Base-by-base conservation (phyloP, 768 basidiomycete species). In the Boletus rufocinnamomeus region DNA sequence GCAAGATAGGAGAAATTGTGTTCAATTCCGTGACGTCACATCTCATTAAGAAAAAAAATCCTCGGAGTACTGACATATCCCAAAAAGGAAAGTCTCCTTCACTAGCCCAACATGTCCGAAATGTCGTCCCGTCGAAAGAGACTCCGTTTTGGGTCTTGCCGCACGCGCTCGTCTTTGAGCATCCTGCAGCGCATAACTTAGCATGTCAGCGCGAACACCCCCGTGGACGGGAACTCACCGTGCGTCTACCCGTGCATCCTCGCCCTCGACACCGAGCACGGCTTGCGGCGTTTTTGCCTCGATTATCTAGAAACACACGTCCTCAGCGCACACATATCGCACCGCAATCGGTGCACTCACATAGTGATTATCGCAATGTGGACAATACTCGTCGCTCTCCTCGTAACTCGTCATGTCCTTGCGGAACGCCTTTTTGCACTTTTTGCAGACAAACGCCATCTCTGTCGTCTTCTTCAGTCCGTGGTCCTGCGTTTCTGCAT, bases 331-430 rank as follows among this genome's bases (percentile, higher is more conserved):
- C 14, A 9, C 17, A 11, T 21, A 57, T 47, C 51, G 48, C 13
- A 21, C 17, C 8, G 4, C 53, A 34, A 50, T 27, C 35, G 19
- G 3, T 1, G 19, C n/a, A 79, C 90, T 66, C 70, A 96, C 97
- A 72, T 95, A 99, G 70, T 95, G 95, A 71, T 98, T 98, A 75
- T 98, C 97, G 70, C 97, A 98, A 74, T 97, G 90, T 0, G 96
- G 97, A 71, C 97, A 98, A 71, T 88, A 98, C 74, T 99, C 97
- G 71, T 98, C 95, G 69, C 93, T 94, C 72, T 99, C 96, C 66
- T 98, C 96, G 68, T 93, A 98, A 8, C 73, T 75, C 0, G 80
- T 62, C 93, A 98, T 95, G 74, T 98, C 94, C 77, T 99, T 98
- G 63, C 95, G 78, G 70, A 99, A 98, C 5, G 93, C 94, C 77